Base-by-base conservation (phyloP, 2,329 filamentous ascomycete species). In the Diaporthe vaccinii region DNA sequence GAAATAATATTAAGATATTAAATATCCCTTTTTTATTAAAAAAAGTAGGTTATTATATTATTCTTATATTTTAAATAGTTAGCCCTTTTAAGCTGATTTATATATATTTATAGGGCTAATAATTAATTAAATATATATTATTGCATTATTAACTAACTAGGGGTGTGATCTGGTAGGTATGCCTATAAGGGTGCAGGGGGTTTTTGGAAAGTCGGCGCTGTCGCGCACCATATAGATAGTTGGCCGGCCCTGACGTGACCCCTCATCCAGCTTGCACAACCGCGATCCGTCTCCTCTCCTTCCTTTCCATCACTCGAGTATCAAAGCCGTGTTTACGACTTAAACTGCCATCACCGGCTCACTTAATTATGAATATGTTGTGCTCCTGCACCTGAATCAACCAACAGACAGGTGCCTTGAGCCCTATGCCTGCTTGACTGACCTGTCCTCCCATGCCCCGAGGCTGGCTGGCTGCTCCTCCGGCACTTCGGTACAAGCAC, bases 401-500 rank as follows among this genome's bases (percentile, higher is more conserved):
- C 53, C 22, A 68, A 15, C 62, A 0, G 62, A 68, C 22, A 68
- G 22, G 53, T 68, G 62, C 31, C 62, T 39, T n/a, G 31, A 68
- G 46, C 49, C 46, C 36, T 46, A 39, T 36, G 46, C 14, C 62
- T 20, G 34, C 46, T 53, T 53, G 65, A 39, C 46, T 69, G 49
- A 69, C n/a, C 22, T 55, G 31, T 39, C 25, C 14, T 39, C 34
- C 49, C 49, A 69, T 55, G n/a, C 31, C 36, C 49, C 22, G 34
- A 55, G n/a, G 34, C 49, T 41, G 49, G 65, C 46, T 39, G 65
- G n/a, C n/a, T 20, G 34, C 49, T 53, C 15, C 49, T 55, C 14
- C 31, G 62, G 62, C 62, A 68, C n/a, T 28, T 68, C 62, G 62
- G 62, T 36, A 51, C 62, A 8, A 51, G 12, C 46, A 28, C 65